Base-by-base conservation (phyloP, 495 filamentous ascomycete genomes). In the Neurospora sp. region DNA sequence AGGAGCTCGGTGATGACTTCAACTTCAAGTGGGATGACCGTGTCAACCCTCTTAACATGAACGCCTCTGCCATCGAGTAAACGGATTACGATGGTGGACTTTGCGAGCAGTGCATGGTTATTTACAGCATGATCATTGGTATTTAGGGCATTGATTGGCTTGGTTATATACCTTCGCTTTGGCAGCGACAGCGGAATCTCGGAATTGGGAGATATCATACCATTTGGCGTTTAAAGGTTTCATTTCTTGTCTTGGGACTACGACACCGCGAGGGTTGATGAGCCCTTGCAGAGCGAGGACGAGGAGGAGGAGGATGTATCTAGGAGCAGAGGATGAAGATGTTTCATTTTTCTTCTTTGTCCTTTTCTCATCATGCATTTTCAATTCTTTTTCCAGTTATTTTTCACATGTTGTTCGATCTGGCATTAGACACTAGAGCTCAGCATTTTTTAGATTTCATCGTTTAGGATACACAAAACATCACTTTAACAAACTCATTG, bases 1-100 rank as follows among this genome's bases (percentile, higher is more conserved):
- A 93, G 73, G 90, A 98, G 73, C 86, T 88, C 3, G 89, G 87
- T 14, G 89, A 79, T 84, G 91, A 83, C 79, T 93, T 86, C 76
- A 76, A 77, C 69, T 84, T 84, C 75, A 76, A 83, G 75, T 86
- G 83, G 76, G 81, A 84, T 71, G 83, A 84, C 40, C 74, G 77
- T 27, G 84, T 92, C 74, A 92, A 92, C 82, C 90, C 89, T 23
- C 80, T 88, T 12, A 83, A 88, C 82, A 88, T 86, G 38, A 84
- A 88, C 73, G 80, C 77, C 72, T 87, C 84, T 70, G 88, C 88
- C 69, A 81, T 90, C 72, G 87, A 89, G 79, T 88, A 87, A 62
- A 62, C 1, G 27, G 23, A 9, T 46, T 20, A 2, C 18, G 42
- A 80, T 5, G 20, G 12, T 10, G 20, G 12, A 18, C 20, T 46